Evolutionary conservation across 1,284 basidiomycete species (phyloP), one percentile per base, ranked within the genome.

Genomic region (Moesziomyces globuligerus): DNA sequence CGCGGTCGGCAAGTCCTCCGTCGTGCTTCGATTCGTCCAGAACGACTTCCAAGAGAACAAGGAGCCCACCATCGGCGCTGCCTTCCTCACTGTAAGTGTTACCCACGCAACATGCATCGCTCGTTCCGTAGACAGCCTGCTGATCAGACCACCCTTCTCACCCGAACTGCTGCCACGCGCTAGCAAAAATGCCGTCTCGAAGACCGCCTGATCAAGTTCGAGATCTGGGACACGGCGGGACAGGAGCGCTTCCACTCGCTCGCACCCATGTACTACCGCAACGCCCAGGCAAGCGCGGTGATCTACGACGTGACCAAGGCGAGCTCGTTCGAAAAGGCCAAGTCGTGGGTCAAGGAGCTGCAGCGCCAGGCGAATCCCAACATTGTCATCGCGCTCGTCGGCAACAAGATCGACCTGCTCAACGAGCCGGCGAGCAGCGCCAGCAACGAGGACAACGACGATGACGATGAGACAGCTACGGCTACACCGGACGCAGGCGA

Each of bases 301-400:
- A 94, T 98, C 25, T 98, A 98, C 85, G 95, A 98, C 83, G 90
- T 98, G 55, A 95, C 93, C 51, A 94, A 94, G 83, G 75, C 76
- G 13, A 88, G 91, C 55, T 97, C 94, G 76, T 88, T 98, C 67
- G 96, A 99, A 84, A 98, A 98, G 84, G 95, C 95, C 61, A 98
- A 99, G 86, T 94, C 93, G 32, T 99, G 95, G 95, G 94, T 99
- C 70, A 98, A 98, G 86, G 95, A 99, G 85, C 87, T 99, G 24
- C 96, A 99, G 84, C 89, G 96, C 69, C 95, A 99, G 83, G 95
- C 96, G 36, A 98, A 96, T 84, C 94, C 95, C 34, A 98, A 97
- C 84, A 98, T 98, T 82, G 94, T 98, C 80, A 98, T 98, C 79
- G 82, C 83, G 7, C 68, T 82, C 15, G 79, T 82, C 11, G 83